A percentile compares a stretch with the other conserved stretches of the same genome.
Conservation (phyloP, 169 alveolate genomes). For the Plasmodium fragile region DNA sequence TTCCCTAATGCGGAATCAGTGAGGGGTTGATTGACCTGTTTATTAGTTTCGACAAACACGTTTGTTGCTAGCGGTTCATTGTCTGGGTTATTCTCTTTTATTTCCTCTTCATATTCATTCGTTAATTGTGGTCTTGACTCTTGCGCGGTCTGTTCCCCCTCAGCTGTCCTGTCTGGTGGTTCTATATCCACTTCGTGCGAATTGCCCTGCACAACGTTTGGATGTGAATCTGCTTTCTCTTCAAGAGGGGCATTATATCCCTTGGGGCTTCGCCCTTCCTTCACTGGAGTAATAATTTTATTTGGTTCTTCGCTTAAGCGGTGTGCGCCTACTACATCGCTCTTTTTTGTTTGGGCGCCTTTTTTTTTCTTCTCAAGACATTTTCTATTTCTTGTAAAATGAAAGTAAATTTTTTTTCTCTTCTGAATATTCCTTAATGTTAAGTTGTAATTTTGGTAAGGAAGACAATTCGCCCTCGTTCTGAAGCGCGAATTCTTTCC, state of each 20-base stretch:
- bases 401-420: conserved; percentile 18
- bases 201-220: background rate
- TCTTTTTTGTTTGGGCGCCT: background rate
- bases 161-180: background rate
- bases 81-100: background rate
- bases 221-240: background rate
- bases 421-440: conserved; percentile 27
- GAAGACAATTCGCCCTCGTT: background rate
- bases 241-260: background rate
- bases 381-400: conserved; percentile 1
- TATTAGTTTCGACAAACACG: background rate
- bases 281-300: background rate
- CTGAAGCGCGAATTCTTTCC: background rate
- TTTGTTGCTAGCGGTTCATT: background rate
- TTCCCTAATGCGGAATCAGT: background rate
- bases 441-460: conserved; percentile 40
- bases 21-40: background rate
- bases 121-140: background rate
- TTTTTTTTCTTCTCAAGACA: background rate
- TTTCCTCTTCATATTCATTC: background rate
- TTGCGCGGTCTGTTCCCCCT: background rate
- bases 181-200: background rate
- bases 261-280: background rate
- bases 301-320: background rate
- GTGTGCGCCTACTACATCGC: background rate